Base-by-base conservation (phyloP, 2,329 filamentous ascomycete genomes). In the Trichophyton verrucosum region DNA sequence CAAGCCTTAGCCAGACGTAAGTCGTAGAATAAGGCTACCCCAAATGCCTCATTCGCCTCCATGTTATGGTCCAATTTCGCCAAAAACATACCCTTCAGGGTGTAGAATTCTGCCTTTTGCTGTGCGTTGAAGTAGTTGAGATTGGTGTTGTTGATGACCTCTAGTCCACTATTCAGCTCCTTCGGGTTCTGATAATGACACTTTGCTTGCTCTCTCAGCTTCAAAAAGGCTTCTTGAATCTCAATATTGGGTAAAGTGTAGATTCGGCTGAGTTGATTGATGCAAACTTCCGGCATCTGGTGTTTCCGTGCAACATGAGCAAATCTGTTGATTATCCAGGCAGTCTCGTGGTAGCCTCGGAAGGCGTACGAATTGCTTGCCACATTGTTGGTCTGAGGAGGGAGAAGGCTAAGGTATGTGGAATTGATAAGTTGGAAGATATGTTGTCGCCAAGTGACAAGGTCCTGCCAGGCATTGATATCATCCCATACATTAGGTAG, bases 131-230 rank as follows among this genome's bases (percentile, higher is more conserved):
- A 99, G 78, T 99, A 99, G 73, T 95, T 96, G 61, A 99, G 83
- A 68, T 99, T 99, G 40, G 94, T 99, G 68, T 99, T 99, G 75
- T 99, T 99, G 73, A 99, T 99, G 2, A 99, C 94, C 70, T 99
- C 94, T 65, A 99, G 73, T 1, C 94, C 94, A 70, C 86, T 96
- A 59, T 86, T 92, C 60, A 99, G 83, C 75, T 99, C 94, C 42
- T 89, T 87, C 0, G 87, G 86, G 69, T 97, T 97, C 76, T 97
- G 91, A 73, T 97, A 99, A 72, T 99, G 94, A 67, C 94, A 99
- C 72, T 96, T 96, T 49, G 94, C 94, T 75, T 99, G 94, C 75
- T 99, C 95, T n/a, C 95, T 82, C 59, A 99, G 77, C 77, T 99
- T 99, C 64, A 99, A 77, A 80, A 99, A 99, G 0, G 94, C 94